Evolutionary conservation across 2,329 filamentous ascomycete species (phyloP).

Genomic region (Trichoderma citrinoviride): DNA sequence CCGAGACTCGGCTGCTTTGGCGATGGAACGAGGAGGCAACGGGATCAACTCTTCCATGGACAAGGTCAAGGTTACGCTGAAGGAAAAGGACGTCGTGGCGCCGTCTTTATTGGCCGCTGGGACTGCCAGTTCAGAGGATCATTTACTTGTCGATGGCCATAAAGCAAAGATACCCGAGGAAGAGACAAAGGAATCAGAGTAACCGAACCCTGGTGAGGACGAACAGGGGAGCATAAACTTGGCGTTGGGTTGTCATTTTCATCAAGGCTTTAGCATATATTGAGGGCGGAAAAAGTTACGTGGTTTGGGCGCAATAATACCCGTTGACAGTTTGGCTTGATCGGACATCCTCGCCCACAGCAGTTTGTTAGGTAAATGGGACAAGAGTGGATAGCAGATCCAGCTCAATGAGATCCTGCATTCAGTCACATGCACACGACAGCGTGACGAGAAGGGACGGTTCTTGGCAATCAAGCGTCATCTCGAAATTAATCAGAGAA

Average conservation of each 20-base stretch:
- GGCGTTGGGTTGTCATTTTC: constrained; percentile 13
- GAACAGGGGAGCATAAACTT: neutral
- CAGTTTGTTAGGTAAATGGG: neutral
- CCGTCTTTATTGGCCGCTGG: constrained; percentile 28
- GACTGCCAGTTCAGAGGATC: constrained; percentile 37
- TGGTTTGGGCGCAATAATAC: constrained; percentile 14
- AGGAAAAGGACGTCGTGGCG: constrained; percentile 46
- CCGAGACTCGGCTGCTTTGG: constrained; percentile 44
- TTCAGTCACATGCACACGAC: constrained; percentile 31
- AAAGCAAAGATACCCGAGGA: constrained; percentile 25
- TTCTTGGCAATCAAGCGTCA: constrained; percentile 90
- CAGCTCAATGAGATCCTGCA: neutral
- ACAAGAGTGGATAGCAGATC: neutral
- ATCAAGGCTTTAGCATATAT: constrained; percentile 2
- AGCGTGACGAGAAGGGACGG: constrained; percentile 22
- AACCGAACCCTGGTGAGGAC: neutral
- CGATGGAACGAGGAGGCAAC: constrained; percentile 48
- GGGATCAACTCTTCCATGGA: constrained; percentile 25
- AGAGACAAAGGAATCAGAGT: constrained; percentile 9
- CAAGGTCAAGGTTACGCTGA: constrained; percentile 49
- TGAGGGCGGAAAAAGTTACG: neutral
- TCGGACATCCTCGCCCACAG: neutral
- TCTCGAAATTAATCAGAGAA: constrained; percentile 60
- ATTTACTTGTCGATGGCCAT: constrained; percentile 50
- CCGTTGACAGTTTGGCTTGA: neutral